Base-by-base conservation (phyloP, 257 asterid species). In the Thymus mandschuricus region DNA sequence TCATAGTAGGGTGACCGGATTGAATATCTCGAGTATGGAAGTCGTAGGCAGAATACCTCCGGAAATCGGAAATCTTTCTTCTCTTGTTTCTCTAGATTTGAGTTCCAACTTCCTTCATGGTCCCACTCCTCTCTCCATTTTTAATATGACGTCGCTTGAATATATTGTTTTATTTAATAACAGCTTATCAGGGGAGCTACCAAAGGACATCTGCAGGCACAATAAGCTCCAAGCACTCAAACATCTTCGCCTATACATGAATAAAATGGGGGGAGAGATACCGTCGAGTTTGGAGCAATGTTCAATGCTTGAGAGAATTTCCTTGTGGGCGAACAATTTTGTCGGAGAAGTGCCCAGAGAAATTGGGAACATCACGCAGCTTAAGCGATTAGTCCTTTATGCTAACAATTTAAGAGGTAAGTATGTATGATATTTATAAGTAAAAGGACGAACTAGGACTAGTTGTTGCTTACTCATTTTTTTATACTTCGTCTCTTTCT, bases 31-130 rank as follows among this genome's bases (percentile, higher is more conserved):
- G 0, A 0, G 7, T 6, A 68, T 68, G 73, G 55, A 2, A 6
- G 78, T 81, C 1, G 31, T 10, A 1, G 85, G 82, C 35, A 75
- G 66, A 10, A 31, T 81, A 8, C 68, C 85, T 2, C 67, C 70
- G 1, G 66, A 76, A 2, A 41, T 77, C 4, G 82, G 78, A 31
- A 44, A 44, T 44, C 49, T 44, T 44, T 44, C 49, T 44, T 44
- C 49, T 58, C 80, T 77, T 1, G 64, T 49, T 5, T 51, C 52
- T 27, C 57, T 81, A 0, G 41, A 77, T 56, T 44, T 44, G 49
- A 44, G 49, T 44, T 10, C 10, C 11, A 44, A 44, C 49, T 44
- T 8, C 11, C 12, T 44, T 10, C 49, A 44, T 44, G 49, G 49
- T 44, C 11, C 12, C 6, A 57, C 74, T 6, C 82, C 85, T n/a